Percentiles rank a stretch among this genome's conserved stretches.
These are phyloP conservation scores for Rhodotorula taiwanensis DNA, from an alignment of 768 basidiomycete genomes.

Conservation along the genomic window DNA sequence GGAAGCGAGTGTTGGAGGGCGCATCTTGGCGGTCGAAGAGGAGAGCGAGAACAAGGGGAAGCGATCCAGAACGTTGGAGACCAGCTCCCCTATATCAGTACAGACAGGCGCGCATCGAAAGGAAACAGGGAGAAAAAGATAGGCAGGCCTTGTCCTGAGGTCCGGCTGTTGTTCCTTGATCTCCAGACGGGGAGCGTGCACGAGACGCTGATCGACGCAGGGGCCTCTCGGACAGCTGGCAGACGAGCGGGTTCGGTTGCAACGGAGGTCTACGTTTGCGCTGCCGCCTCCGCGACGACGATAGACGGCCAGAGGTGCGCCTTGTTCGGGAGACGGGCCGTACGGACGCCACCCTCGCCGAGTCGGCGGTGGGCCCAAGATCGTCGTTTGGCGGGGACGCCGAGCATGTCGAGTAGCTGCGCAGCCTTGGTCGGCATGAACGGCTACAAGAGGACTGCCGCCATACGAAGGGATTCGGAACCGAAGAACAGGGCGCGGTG, in stretches of 20 bases:
- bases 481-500: constrained; percentile 53
- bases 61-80: background rate
- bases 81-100: background rate
- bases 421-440: constrained; percentile 61
- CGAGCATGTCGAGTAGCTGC: constrained; percentile 57
- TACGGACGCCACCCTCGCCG: constrained; percentile 15
- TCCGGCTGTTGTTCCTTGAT: no score
- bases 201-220: background rate
- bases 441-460: constrained; percentile 65
- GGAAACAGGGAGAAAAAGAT: background rate
- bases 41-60: background rate
- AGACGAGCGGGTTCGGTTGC: background rate
- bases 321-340: background rate
- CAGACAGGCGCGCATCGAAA: background rate
- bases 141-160: no score
- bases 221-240: no score
- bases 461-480: constrained; percentile 62
- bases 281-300: background rate
- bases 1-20: background rate
- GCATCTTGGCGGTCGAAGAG: no score
- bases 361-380: constrained; percentile 7
- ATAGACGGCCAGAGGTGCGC: constrained; percentile 16
- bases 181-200: no score
- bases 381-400: constrained; percentile 42
- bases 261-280: background rate